phyloP scores from a whole-genome alignment of 192 early-diverging fungal species.

The Endogone sp. region DNA sequence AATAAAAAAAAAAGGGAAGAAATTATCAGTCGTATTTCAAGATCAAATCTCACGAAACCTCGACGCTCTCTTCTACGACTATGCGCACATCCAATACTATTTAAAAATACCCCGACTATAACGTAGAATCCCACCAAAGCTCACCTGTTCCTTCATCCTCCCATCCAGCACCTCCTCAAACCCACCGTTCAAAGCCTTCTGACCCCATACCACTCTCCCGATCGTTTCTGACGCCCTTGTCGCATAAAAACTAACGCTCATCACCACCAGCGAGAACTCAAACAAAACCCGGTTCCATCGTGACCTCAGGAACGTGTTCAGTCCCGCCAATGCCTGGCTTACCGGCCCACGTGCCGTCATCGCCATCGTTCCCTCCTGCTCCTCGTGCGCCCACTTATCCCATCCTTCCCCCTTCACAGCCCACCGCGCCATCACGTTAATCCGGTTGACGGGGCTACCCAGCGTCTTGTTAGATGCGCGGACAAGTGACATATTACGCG shows the following conservation, averaged over 20 bases:
- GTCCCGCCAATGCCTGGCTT: not conserved
- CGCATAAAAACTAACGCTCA: constrained; percentile 58
- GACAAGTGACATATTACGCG: constrained; percentile 83
- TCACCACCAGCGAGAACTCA: constrained; percentile 49
- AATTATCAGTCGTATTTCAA: too few relatives aligned
- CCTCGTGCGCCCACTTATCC: constrained; percentile 19
- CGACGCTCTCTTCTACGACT: too few relatives aligned
- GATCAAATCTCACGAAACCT: too few relatives aligned
- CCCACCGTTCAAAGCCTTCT: constrained; percentile 30
- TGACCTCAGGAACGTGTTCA: constrained; percentile 7
- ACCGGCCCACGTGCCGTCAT: constrained; percentile 30
- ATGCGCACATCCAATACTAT: too few relatives aligned
- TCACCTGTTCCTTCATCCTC: constrained; percentile 50
- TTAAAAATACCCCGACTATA: not conserved
- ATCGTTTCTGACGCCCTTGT: constrained; percentile 37
- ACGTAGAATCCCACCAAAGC: not conserved
- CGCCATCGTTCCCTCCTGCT: too few relatives aligned
- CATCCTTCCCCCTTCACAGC: constrained; percentile 58
- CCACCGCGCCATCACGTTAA: constrained; percentile 80
- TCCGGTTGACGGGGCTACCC: constrained; percentile 85
- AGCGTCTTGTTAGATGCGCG: constrained; percentile 81
- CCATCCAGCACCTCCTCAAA: constrained; percentile 79
- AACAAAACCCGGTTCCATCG: constrained; percentile 38
- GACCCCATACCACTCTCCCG: constrained; percentile 28
- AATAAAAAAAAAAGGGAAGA: too few relatives aligned